Evolutionary conservation across 192 early-diverging fungal genomes (phyloP).

Genomic region (Paraglomus occultum): DNA sequence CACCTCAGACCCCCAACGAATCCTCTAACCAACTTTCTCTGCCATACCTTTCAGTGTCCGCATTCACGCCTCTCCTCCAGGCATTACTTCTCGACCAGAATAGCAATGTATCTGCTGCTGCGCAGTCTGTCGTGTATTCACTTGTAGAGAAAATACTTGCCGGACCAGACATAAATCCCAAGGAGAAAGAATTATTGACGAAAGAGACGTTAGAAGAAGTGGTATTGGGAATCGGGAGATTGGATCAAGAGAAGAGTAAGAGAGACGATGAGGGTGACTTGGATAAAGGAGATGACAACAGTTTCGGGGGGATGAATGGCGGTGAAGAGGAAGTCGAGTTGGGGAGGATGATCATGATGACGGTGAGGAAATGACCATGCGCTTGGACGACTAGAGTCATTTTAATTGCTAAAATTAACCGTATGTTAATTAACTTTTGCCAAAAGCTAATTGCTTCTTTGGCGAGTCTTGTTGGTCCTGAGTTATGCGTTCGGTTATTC

Average conservation of each 20-base stretch:
- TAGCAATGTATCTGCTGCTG: conserved; percentile 46
- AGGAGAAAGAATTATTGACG: conserved; percentile 40
- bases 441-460: conserved; percentile 50
- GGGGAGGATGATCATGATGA: conserved; percentile 42
- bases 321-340: conserved; percentile 42
- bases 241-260: conserved; percentile 29
- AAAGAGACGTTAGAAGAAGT: conserved; percentile 53
- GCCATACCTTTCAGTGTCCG: conserved; percentile 37
- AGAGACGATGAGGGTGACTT: conserved; percentile 29
- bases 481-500: conserved; percentile 42
- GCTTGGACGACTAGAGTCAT: background rate
- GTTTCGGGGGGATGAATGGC: conserved; percentile 25
- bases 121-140: conserved; percentile 44
- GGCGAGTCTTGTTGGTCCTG: conserved; percentile 46
- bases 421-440: background rate
- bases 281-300: conserved; percentile 21
- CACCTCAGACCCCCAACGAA: background rate
- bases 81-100: conserved; percentile 57
- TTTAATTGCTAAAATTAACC: background rate
- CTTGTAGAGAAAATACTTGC: conserved; percentile 43
- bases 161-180: conserved; percentile 14
- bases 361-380: conserved; percentile 34
- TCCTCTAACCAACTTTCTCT: background rate
- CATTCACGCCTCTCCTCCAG: conserved; percentile 46
- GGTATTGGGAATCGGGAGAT: conserved; percentile 43